These are phyloP conservation scores for Cucumis cinereus DNA, from an alignment of 306 rosid species.

Conservation along the genomic window DNA sequence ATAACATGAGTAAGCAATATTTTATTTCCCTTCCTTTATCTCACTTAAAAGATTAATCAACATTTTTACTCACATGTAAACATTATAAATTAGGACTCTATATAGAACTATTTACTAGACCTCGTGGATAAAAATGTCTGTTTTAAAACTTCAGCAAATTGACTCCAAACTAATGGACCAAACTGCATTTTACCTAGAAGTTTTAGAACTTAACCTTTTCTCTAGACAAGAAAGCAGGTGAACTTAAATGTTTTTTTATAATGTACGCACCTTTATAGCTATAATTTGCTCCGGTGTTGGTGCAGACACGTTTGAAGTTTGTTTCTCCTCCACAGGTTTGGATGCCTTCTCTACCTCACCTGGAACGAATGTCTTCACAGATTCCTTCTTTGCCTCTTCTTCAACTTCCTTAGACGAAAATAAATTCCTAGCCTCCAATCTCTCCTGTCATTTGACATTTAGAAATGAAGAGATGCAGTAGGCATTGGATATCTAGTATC, in stretches of 20 bases:
- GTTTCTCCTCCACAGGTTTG: conserved; percentile 53
- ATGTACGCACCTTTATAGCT: conserved; percentile 64
- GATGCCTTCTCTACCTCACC: conserved; percentile 35
- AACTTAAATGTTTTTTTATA: not conserved
- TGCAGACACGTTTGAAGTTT: conserved; percentile 36
- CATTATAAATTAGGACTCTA: no score
- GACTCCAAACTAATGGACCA: no score
- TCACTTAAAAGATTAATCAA: no score
- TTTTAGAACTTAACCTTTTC: not conserved
- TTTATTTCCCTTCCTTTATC: no score
- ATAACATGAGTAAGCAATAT: no score
- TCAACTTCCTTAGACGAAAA: conserved; percentile 57
- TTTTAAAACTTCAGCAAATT: no score
- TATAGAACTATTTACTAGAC: no score
- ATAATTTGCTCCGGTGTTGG: conserved; percentile 91
- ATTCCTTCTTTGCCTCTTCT: conserved; percentile 54
- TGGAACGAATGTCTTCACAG: conserved; percentile 25
- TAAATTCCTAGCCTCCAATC: conserved; percentile 63
- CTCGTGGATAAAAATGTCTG: no score
- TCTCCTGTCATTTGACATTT: conserved; percentile 40
- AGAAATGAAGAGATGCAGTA: not conserved
- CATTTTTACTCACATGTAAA: no score
- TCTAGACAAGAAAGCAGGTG: not conserved
- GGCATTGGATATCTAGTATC: not conserved
- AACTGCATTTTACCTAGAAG: not conserved